Base-by-base conservation (phyloP, 257 asterid species). In the Echium plantagineum region DNA sequence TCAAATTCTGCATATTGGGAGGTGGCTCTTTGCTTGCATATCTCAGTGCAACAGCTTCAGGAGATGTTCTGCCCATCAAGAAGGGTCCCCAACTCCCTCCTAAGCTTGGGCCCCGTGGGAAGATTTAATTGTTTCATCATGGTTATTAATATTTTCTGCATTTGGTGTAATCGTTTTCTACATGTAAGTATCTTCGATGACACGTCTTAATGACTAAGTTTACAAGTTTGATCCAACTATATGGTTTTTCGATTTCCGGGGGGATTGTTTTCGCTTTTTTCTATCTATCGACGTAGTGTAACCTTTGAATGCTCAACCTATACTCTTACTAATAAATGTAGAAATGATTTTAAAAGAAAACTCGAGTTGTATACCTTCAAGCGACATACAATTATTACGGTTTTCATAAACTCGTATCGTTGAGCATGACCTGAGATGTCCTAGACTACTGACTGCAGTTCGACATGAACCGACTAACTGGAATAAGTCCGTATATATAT, bases 41-140 rank as follows among this genome's bases (percentile, higher is more conserved):
- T 58, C 84, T 78, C 59, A 85, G 96, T 69, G 80, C 96, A 68
- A 81, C 86, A 12, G 94, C 95, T 24, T 82, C 96, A 13, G 87
- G 85, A n/a, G 96, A 91, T 32, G 78, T 88, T 68, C 83, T 88
- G 51, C 98, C 98, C 0, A 91, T 88, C 55, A 85, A 83, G 73
- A 91, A 79, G 74, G 96, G 96, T 28, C 98, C 98, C 19, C 96
- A 88, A 75, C 98, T 83, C 24, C 90, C 98, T 16, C 98, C 96
- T 51, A 80, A 77, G 69, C 78, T 49, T 3, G 96, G 95, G 13
- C 98, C 96, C 0, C 82, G 94, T 26, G 95, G 89, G 60, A 91
- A 88, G 74, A 84, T 88, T 75, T 87, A 80, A 77, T 54, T 62
- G 26, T 52, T 26, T 32, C 58, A 57, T 58, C 54, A 60, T 53